These are phyloP conservation scores for Globisporangium parvum DNA, from an alignment of 352 stramenopile species.

Conservation along the genomic window DNA sequence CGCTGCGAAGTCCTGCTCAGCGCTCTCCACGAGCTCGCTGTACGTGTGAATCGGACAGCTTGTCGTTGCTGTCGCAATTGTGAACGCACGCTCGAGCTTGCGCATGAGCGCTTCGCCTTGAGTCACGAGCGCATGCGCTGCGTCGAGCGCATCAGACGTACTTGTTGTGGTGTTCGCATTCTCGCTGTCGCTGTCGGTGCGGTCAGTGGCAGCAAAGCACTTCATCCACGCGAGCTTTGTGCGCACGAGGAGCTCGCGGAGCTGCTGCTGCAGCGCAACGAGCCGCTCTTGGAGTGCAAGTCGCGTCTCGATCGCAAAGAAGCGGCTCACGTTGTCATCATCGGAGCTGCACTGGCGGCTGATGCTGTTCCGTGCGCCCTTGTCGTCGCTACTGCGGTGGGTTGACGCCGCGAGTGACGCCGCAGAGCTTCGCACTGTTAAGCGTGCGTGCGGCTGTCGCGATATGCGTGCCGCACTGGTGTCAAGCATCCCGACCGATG, in stretches of 20 bases:
- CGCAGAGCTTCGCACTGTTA: neutral
- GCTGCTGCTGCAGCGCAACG: slow-evolving; percentile 25
- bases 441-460: no score
- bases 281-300: slow-evolving; percentile 32
- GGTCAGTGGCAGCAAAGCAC: slow-evolving; percentile 43
- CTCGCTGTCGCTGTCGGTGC: neutral
- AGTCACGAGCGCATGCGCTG: slow-evolving; percentile 31
- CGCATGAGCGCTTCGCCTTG: slow-evolving; percentile 33
- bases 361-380: neutral
- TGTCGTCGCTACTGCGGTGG: neutral
- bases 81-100: slow-evolving; percentile 34
- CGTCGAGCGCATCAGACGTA: neutral
- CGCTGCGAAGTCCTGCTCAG: slow-evolving; percentile 26
- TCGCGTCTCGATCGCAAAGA: slow-evolving; percentile 57
- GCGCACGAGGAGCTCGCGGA: slow-evolving; percentile 38
- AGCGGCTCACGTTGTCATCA: slow-evolving; percentile 28
- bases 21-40: slow-evolving; percentile 34
- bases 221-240: slow-evolving; percentile 61
- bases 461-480: no score
- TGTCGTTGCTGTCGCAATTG: slow-evolving; percentile 22
- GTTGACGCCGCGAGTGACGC: neutral
- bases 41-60: slow-evolving; percentile 34
- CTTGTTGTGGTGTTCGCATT: no score
- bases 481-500: no score
- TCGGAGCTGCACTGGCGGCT: neutral